Percentiles rank a stretch among this genome's conserved stretches.
These are phyloP conservation scores for Meyerozyma carpophila DNA, from an alignment of 1,139 yeast genomes.

Conservation along the genomic window DNA sequence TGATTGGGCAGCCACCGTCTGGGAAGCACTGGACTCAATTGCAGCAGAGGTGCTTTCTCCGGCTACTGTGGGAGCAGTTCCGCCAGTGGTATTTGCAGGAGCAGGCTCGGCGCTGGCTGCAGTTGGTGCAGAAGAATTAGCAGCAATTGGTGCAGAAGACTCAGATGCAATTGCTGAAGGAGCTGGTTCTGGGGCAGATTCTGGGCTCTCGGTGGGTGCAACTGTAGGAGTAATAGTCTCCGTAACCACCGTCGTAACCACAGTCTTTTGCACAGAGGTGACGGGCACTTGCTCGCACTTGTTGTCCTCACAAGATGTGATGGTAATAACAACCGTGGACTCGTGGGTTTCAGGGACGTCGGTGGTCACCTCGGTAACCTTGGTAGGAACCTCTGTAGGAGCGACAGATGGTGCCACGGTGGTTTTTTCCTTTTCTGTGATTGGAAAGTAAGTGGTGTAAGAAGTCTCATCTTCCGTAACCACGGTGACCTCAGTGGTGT, in stretches of 20 bases:
- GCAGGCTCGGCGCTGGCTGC: neutral
- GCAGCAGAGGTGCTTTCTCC: neutral
- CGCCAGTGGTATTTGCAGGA: neutral
- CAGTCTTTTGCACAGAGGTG: neutral
- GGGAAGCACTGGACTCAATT: neutral
- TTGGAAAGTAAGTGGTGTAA: slow-evolving; percentile 7
- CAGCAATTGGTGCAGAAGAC: neutral
- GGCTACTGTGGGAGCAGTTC: neutral
- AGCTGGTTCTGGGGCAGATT: neutral
- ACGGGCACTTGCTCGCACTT: neutral
- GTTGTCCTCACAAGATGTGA: neutral
- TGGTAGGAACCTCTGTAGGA: neutral
- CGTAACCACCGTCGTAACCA: slow-evolving; percentile 1
- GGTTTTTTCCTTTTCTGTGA: neutral
- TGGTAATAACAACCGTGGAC: neutral
- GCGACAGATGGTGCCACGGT: neutral
- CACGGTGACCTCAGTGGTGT: neutral
- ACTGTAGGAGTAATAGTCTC: neutral
- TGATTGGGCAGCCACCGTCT: neutral
- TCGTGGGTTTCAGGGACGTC: neutral
- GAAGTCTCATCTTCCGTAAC: slow-evolving; percentile 2
- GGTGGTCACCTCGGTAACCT: neutral
- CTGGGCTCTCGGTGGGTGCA: neutral
- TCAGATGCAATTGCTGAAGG: neutral
- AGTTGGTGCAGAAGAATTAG: neutral